Conservation (phyloP, 352 stramenopile genomes). For the Globisporangium radiosum region DNA sequence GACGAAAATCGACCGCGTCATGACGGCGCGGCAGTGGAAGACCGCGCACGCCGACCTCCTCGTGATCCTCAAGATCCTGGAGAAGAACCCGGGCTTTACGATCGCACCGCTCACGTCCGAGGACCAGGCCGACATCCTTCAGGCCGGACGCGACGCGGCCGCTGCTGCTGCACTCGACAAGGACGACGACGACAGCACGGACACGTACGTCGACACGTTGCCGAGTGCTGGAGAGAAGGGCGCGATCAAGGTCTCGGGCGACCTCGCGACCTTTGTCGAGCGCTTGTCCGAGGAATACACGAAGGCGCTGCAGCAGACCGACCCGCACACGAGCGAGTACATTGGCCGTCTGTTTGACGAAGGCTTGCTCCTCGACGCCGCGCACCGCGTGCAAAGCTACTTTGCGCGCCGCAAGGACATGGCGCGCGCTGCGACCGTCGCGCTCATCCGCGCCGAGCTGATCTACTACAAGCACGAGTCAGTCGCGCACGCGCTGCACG, state of each 20-base stretch:
- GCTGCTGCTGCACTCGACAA: slow-evolving; percentile 28
- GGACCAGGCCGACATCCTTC: slow-evolving; percentile 82
- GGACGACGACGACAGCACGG: slow-evolving; percentile 67
- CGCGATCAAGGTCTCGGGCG: slow-evolving; percentile 85
- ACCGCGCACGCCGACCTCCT: slow-evolving; percentile 53
- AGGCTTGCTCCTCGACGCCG: slow-evolving; percentile 82
- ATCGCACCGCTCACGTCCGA: slow-evolving; percentile 68
- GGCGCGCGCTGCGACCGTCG: slow-evolving; percentile 80
- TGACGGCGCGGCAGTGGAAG: slow-evolving; percentile 77
- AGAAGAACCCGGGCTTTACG: slow-evolving; percentile 80
- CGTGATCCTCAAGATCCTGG: slow-evolving; percentile 64
- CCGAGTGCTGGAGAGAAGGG: slow-evolving; percentile 66
- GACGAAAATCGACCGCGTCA: slow-evolving; percentile 82
- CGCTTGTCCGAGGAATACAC: slow-evolving; percentile 97
- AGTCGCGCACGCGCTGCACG: slow-evolving; percentile 76
- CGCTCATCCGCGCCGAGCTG: slow-evolving; percentile 91
- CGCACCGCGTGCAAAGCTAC: slow-evolving; percentile 87
- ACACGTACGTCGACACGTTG: slow-evolving; percentile 72
- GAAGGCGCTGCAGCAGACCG: slow-evolving; percentile 96
- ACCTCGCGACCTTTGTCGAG: slow-evolving; percentile 85
- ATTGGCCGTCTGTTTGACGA: slow-evolving; percentile 92
- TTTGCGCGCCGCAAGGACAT: slow-evolving; percentile 79
- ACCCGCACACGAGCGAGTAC: slow-evolving; percentile 95
- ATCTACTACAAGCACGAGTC: slow-evolving; percentile 97
- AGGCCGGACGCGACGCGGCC: slow-evolving; percentile 65